Evolutionary conservation across 2,329 filamentous ascomycete species (phyloP).

Genomic region (Hypocrella siamensis): DNA sequence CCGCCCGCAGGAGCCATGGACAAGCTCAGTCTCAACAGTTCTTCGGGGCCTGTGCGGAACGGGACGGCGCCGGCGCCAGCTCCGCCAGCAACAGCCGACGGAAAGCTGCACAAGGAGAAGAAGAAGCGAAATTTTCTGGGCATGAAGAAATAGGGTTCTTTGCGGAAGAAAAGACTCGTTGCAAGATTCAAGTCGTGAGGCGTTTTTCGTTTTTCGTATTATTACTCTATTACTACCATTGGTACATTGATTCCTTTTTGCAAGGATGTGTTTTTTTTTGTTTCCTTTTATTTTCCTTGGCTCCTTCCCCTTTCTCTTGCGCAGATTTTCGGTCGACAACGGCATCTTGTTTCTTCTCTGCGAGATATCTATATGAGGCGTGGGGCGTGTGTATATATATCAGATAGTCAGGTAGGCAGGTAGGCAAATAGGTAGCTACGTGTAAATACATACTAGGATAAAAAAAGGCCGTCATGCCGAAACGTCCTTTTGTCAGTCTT

Average conservation of each 20-base stretch:
- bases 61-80: constrained; percentile 8
- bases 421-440: background rate
- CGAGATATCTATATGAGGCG: too few species aligned
- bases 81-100: constrained; percentile 15
- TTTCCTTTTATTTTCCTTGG: too few species aligned
- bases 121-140: constrained; percentile 44
- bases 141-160: constrained; percentile 37
- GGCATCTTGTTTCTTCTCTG: background rate
- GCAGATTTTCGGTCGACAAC: too few species aligned
- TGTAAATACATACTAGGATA: too few species aligned
- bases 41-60: constrained; percentile 4
- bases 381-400: background rate
- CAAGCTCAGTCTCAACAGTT: constrained; percentile 36
- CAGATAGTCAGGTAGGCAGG: background rate
- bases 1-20: constrained; percentile 41
- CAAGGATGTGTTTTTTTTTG: too few species aligned
- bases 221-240: too few species aligned
- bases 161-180: constrained; percentile 5
- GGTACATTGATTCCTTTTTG: too few species aligned
- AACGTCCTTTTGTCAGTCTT: too few species aligned
- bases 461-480: too few species aligned
- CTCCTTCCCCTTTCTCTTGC: too few species aligned
- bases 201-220: too few species aligned
- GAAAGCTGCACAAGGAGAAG: constrained; percentile 40
- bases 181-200: too few species aligned